Percentiles rank a stretch among this genome's conserved stretches.
Conservation (phyloP, 208 protist genomes). For the Leptomonas seymouri region DNA sequence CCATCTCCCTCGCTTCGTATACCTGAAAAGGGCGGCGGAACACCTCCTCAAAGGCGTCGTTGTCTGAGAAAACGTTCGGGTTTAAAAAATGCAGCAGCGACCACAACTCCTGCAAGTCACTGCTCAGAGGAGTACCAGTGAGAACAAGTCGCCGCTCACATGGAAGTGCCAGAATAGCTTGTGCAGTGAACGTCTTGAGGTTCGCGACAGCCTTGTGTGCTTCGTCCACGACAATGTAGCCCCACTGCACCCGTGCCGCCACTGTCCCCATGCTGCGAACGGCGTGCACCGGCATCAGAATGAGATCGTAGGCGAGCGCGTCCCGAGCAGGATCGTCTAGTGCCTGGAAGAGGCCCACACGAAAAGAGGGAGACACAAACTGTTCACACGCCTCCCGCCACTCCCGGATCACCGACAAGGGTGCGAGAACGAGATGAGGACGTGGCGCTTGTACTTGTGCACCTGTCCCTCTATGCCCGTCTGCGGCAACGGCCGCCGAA, state of each 20-base stretch:
- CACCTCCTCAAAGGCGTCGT: slow-evolving; percentile 94
- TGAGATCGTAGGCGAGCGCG: slow-evolving; percentile 40
- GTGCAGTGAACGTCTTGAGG: slow-evolving; percentile 42
- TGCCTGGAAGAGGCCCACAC: slow-evolving; percentile 37
- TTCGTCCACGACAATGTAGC: slow-evolving; percentile 81
- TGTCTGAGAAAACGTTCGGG: slow-evolving; percentile 91
- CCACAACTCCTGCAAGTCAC: slow-evolving; percentile 99
- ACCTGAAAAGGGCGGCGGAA: slow-evolving; percentile 71
- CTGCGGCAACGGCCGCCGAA: not conserved
- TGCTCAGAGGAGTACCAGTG: slow-evolving; percentile 98
- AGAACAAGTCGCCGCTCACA: slow-evolving; percentile 84
- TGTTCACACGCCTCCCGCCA: slow-evolving; percentile 93
- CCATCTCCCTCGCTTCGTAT: slow-evolving; percentile 51
- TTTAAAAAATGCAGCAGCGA: slow-evolving; percentile 98
- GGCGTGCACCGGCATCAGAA: slow-evolving; percentile 56
- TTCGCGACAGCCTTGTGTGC: slow-evolving; percentile 81
- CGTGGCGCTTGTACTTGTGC: not conserved
- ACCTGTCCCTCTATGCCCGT: not conserved
- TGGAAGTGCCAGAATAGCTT: slow-evolving; percentile 37
- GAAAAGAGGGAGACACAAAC: slow-evolving; percentile 78
- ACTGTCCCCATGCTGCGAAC: slow-evolving; percentile 20
- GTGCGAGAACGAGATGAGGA: slow-evolving; percentile 93
- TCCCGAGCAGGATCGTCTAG: slow-evolving; percentile 35
- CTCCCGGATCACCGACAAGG: slow-evolving; percentile 87
- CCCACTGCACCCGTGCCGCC: slow-evolving; percentile 45